phyloP scores from a whole-genome alignment of 331 rosid genomes.

The Malus hybrid region DNA sequence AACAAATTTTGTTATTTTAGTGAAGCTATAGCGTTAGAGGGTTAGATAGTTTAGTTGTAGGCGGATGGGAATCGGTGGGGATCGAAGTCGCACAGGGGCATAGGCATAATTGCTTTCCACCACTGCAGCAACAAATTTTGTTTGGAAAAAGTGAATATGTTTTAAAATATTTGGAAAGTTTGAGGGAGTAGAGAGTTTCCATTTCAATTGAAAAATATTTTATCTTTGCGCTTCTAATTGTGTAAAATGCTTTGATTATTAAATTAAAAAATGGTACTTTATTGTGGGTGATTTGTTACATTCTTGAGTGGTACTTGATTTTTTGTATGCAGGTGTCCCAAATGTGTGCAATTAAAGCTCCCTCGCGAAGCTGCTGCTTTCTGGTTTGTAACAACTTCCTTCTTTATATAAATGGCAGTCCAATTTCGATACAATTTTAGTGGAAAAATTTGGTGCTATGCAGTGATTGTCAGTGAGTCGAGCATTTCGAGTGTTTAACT shows the following conservation, averaged over 20 bases:
- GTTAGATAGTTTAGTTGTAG: not conserved
- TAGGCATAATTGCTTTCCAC: not conserved
- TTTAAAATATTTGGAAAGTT: not conserved
- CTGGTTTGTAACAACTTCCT: conserved; percentile 55
- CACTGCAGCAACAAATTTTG: not conserved
- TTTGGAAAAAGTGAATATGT: not conserved
- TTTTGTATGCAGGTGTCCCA: conserved; percentile 68
- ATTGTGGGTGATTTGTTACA: not conserved
- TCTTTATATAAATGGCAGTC: not conserved
- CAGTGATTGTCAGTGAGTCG: not conserved
- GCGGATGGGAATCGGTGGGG: not conserved
- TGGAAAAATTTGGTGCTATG: not conserved
- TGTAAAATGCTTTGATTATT: not conserved
- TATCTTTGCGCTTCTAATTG: not conserved
- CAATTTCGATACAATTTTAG: not conserved
- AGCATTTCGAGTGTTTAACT: not conserved
- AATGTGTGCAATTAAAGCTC: conserved; percentile 84
- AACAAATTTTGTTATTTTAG: not conserved
- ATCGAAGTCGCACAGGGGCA: not conserved
- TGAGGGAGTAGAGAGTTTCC: not conserved
- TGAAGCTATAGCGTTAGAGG: not conserved
- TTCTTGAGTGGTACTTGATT: not conserved
- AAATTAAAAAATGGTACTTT: not conserved
- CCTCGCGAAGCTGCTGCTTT: conserved; percentile 86
- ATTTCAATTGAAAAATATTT: not conserved